Percentiles rank a stretch among this genome's conserved stretches.
phyloP scores from a whole-genome alignment of 176 grass and related monocot genomes.

The Calamus simplicifolius region DNA sequence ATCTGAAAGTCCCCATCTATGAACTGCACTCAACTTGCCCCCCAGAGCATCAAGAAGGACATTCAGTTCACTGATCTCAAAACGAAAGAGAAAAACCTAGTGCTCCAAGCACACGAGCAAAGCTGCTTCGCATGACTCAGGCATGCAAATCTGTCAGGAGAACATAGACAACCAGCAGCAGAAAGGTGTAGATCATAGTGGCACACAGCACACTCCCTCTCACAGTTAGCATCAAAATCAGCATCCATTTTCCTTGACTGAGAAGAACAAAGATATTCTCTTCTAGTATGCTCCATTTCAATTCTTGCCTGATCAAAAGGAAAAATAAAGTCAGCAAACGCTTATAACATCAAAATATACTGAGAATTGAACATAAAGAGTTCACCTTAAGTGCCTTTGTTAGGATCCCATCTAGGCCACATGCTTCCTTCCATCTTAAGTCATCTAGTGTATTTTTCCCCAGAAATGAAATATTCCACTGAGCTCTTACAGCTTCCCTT shows the following conservation, averaged over 20 bases:
- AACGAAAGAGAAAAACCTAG: slow-evolving; percentile 65
- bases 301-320: slow-evolving; percentile 51
- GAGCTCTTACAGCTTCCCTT: slow-evolving; percentile 79
- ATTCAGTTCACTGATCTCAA: slow-evolving; percentile 76
- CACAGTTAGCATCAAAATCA: slow-evolving; percentile 58
- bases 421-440: slow-evolving; percentile 62
- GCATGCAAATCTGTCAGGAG: slow-evolving; percentile 54
- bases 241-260: slow-evolving; percentile 74
- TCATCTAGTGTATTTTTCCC: slow-evolving; percentile 54
- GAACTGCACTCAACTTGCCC: slow-evolving; percentile 82
- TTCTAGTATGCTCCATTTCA: slow-evolving; percentile 45
- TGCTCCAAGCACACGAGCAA: slow-evolving; percentile 70
- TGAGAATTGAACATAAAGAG: not conserved
- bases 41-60: slow-evolving; percentile 83
- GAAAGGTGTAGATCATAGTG: slow-evolving; percentile 94
- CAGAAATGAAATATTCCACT: slow-evolving; percentile 71
- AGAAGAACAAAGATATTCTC: slow-evolving; percentile 42
- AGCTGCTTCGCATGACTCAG: slow-evolving; percentile 76
- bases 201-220: slow-evolving; percentile 75
- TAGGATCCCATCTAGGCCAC: slow-evolving; percentile 57
- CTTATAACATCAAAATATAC: slow-evolving; percentile 1
- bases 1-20: slow-evolving; percentile 74
- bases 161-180: slow-evolving; percentile 62
- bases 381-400: slow-evolving; percentile 72
- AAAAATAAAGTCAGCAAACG: slow-evolving; percentile 17